Conservation (phyloP, 495 filamentous ascomycete species). For the Tuber calosporum region DNA sequence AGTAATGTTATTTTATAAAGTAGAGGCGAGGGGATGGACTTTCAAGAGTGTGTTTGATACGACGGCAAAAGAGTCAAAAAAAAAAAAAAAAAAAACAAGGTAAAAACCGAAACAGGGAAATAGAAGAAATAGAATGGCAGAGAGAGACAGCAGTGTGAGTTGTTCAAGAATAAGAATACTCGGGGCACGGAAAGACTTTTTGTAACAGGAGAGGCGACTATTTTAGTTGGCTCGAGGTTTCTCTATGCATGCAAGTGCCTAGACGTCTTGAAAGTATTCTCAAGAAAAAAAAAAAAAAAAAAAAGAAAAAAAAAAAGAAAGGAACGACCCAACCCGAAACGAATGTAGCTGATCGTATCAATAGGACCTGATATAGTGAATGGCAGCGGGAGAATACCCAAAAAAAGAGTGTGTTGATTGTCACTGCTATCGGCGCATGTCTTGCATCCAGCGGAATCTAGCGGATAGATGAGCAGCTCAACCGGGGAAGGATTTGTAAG, state of each 20-base stretch:
- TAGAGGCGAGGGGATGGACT: neutral
- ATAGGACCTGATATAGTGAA: neutral
- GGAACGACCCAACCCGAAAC: neutral
- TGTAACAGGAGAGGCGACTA: neutral
- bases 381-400: neutral
- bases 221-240: neutral
- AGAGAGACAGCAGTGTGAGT: neutral
- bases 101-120: too few species aligned
- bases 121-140: neutral
- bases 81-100: neutral
- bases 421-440: neutral
- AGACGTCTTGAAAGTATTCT: neutral
- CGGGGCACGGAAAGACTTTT: neutral
- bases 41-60: neutral
- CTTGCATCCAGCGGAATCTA: neutral
- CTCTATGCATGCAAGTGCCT: neutral
- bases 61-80: neutral
- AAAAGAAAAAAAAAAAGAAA: too few species aligned
- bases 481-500: neutral
- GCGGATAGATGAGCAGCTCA: neutral
- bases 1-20: neutral
- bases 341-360: neutral
- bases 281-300: too few species aligned
- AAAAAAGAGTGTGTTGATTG: slow-evolving; percentile 2
- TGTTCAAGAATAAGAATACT: neutral